A percentile compares a stretch with the other conserved stretches of the same genome.
Conservation (phyloP, 73 alveolate species). For the Blepharisma japonicum region DNA sequence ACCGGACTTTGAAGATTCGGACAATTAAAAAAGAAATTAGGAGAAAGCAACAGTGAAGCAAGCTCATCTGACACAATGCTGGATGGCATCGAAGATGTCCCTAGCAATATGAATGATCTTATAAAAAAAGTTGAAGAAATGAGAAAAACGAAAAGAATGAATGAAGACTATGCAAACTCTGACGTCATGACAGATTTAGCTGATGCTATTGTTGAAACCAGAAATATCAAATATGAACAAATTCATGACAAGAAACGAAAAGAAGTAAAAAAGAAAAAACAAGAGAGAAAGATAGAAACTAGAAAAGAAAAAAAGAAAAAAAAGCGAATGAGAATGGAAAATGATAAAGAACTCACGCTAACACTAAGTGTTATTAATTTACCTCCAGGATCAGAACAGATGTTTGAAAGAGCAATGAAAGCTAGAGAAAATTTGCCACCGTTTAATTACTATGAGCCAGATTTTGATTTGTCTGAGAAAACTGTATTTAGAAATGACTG, state of each 20-base stretch:
- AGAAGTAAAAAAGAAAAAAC: background rate
- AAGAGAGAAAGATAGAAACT: no score
- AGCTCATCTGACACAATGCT: no score
- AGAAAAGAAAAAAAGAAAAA: background rate
- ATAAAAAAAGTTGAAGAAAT: conserved; percentile 5
- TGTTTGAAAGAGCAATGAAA: background rate
- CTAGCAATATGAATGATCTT: background rate
- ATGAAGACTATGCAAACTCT: background rate
- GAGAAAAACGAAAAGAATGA: background rate
- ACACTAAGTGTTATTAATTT: background rate
- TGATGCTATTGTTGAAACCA: conserved; percentile 3
- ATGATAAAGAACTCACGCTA: background rate
- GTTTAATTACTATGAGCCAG: conserved; percentile 8
- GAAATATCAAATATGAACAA: background rate
- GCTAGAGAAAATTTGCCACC: background rate
- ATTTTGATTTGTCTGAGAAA: background rate
- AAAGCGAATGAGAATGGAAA: background rate
- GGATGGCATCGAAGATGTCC: no score
- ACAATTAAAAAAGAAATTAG: no score
- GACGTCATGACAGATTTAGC: background rate
- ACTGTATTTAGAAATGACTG: background rate
- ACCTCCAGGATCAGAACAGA: background rate
- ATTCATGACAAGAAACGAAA: background rate
- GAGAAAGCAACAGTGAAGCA: no score
- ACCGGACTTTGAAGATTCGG: no score